A percentile compares a stretch with the other conserved stretches of the same genome.
These are phyloP conservation scores for Aspergillus haitiensis DNA, from an alignment of 495 filamentous ascomycete genomes.

Conservation along the genomic window DNA sequence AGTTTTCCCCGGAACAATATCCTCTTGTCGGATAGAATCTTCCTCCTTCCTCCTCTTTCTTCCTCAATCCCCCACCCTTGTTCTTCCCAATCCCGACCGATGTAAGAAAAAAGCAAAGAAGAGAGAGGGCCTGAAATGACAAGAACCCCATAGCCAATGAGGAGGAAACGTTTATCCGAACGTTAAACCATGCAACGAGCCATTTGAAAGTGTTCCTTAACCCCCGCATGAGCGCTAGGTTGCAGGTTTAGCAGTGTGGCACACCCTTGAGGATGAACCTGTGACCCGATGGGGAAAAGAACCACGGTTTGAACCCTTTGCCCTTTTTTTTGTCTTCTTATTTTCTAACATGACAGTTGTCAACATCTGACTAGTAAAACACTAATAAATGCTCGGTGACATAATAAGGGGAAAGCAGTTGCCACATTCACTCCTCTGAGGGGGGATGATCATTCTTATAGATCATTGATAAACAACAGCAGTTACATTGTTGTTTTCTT, in stretches of 20 bases:
- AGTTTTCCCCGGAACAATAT: too few species aligned
- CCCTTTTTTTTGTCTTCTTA: not conserved
- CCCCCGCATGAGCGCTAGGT: constrained; percentile 26
- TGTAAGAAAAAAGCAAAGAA: not conserved
- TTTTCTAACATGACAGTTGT: constrained; percentile 10
- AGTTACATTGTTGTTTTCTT: not conserved
- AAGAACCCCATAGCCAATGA: not conserved
- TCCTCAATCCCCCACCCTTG: too few species aligned
- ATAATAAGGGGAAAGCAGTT: too few species aligned
- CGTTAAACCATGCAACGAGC: constrained; percentile 21
- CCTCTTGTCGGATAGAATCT: too few species aligned
- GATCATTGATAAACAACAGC: too few species aligned
- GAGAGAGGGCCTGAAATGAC: not conserved
- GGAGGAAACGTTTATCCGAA: constrained; percentile 8
- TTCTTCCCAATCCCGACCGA: too few species aligned
- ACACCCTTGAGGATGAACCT: constrained; percentile 18
- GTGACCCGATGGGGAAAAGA: constrained; percentile 19
- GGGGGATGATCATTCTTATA: too few species aligned
- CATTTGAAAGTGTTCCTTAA: constrained; percentile 38
- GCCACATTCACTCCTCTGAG: too few species aligned
- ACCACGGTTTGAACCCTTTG: constrained; percentile 5
- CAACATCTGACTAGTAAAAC: not conserved
- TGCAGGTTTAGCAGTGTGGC: constrained; percentile 1
- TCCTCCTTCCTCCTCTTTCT: too few species aligned
- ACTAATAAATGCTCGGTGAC: not conserved